Base-by-base conservation (phyloP, 345 rosid species). In the Moringa oleifera region DNA sequence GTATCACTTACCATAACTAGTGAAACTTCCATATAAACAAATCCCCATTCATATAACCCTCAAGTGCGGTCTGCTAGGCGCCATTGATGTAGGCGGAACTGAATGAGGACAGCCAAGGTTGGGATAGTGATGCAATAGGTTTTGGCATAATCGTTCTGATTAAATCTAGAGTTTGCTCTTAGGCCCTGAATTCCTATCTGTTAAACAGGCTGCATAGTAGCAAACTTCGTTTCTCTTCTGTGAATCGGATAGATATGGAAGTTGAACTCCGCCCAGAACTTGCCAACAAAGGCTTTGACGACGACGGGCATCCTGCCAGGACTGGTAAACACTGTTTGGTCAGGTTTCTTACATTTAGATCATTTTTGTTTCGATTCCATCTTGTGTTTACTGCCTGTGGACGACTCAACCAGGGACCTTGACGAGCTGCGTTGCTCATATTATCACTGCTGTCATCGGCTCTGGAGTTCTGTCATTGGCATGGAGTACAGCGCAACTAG, bases 401-500 rank as follows among this genome's bases (percentile, higher is more conserved):
- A 33, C 37, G 37, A 33, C 37, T 33, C 37, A 41, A 41, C 17
- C 77, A 86, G 93, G 93, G 57, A 86, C 79, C 7, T 53, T 80
- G 45, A 60, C 89, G 86, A 81, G 73, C 28, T 87, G 80, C 10
- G 73, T 75, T 63, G 84, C 82, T 18, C 80, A 82, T 66, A 71
- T 82, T 61, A 82, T 82, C 50, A 79, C 87, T 15, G 87, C 71
- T 19, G 82, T 82, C 19, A 82, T 79, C 25, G 87, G 87, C 16
- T 70, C 84, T 12, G 87, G 87, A 11, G 83, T 77, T n/a, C 69
- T 82, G 57, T 71, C 90, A 6, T 62, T 82, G 64, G 84, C 90
- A 33, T 87, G 94, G 94, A 71, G 83, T 16, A 63, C 73, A 12
- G 71, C 94, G 2, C 94, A 87, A 65, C 73, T 87, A 11, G 94